Conservation (phyloP, 129 eudicot genomes). For the Tanacetum coccineum region DNA sequence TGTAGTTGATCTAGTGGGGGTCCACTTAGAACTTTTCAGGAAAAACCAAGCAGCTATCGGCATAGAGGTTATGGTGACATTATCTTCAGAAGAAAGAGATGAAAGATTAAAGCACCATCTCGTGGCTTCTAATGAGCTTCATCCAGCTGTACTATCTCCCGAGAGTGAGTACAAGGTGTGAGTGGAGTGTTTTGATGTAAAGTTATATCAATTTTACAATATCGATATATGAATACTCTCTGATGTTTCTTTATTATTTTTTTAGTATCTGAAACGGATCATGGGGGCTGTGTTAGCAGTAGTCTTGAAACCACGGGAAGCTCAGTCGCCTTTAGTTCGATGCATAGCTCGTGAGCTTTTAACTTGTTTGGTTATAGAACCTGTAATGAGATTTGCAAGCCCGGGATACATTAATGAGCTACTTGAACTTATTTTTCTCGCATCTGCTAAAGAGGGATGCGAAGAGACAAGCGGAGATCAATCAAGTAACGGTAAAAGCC, state of each 20-base stretch:
- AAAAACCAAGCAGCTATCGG: conserved; percentile 88
- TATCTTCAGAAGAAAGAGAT: conserved; percentile 96
- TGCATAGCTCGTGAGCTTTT: conserved; percentile 89
- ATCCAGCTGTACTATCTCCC: conserved; percentile 89
- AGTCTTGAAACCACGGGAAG: conserved; percentile 80
- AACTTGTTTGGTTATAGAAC: conserved; percentile 89
- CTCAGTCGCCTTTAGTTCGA: conserved; percentile 83
- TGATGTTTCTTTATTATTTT: conserved; percentile 19
- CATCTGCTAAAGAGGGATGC: conserved; percentile 39
- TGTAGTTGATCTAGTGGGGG: conserved; percentile 74
- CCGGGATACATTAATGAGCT: conserved; percentile 86
- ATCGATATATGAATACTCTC: conserved; percentile 19
- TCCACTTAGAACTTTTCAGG: conserved; percentile 85
- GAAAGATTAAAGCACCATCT: conserved; percentile 94
- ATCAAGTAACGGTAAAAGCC: conserved; percentile 20
- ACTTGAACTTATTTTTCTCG: conserved; percentile 62
- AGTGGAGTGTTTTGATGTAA: conserved; percentile 42
- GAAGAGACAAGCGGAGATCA: conserved; percentile 27
- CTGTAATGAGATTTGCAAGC: conserved; percentile 84
- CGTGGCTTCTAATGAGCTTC: conserved; percentile 80
- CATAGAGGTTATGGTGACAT: conserved; percentile 86
- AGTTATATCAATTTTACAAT: neutral
- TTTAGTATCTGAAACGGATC: conserved; percentile 76
- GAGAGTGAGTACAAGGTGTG: conserved; percentile 99
- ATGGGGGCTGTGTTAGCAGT: conserved; percentile 72